These are phyloP conservation scores for Mortierella sp. DNA, from an alignment of 371 early-diverging fungal species.

Conservation along the genomic window DNA sequence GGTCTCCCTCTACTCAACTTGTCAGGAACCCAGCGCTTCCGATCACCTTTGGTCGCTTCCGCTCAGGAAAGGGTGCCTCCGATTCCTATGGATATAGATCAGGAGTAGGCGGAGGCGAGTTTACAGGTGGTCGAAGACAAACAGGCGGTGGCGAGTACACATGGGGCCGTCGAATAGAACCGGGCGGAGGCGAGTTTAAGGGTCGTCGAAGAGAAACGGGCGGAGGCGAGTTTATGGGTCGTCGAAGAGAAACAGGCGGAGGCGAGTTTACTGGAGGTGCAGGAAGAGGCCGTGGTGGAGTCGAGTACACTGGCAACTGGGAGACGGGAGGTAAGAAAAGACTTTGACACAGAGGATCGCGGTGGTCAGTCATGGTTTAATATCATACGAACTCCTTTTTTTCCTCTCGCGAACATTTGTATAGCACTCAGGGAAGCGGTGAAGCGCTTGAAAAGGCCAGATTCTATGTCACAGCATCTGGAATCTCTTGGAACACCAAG, in stretches of 20 bases:
- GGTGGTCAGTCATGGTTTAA: no score
- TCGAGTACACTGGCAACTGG: conserved; percentile 34
- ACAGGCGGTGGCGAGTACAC: not conserved
- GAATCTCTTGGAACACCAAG: conserved; percentile 30
- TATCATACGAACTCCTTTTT: not conserved
- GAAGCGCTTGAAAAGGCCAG: conserved; percentile 21
- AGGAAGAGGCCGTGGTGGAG: conserved; percentile 24
- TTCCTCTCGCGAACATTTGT: not conserved
- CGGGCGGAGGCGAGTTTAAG: no score
- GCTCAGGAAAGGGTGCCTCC: no score
- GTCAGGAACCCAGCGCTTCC: not conserved
- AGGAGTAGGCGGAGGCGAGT: no score
- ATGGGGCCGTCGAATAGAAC: not conserved
- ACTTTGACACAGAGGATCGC: no score
- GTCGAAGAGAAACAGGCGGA: not conserved
- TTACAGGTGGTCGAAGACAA: not conserved
- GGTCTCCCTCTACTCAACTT: not conserved
- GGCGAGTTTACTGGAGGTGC: not conserved
- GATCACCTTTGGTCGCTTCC: conserved; percentile 15
- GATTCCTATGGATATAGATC: no score
- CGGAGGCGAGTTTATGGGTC: not conserved
- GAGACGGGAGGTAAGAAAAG: conserved; percentile 26
- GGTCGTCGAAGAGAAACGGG: no score
- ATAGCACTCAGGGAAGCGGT: conserved; percentile 34
- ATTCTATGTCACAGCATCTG: conserved; percentile 21